These are phyloP conservation scores for Apostasia shenzhenica DNA, from an alignment of 106 monocot species.

Conservation along the genomic window DNA sequence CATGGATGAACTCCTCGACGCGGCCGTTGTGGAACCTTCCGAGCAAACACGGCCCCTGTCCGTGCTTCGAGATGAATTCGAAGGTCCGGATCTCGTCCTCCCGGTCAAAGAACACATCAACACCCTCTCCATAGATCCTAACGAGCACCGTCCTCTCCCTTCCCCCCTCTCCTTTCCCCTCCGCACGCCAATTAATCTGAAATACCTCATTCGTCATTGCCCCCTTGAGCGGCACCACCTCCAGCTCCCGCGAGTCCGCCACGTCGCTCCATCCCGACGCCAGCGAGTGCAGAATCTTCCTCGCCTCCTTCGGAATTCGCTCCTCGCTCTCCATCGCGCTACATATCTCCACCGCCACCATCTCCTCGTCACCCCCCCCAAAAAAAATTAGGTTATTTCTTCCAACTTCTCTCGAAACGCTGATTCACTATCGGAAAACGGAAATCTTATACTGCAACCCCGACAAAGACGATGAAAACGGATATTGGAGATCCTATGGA, in stretches of 20 bases:
- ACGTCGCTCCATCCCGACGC: conserved; percentile 74
- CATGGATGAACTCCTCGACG: conserved; percentile 98
- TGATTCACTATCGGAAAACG: too few species aligned
- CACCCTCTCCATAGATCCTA: conserved; percentile 86
- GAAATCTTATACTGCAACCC: too few species aligned
- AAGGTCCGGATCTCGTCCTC: conserved; percentile 67
- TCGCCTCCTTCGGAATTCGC: conserved; percentile 62
- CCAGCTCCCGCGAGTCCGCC: conserved; percentile 42
- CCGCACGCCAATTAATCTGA: conserved; percentile 55
- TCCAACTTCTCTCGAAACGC: too few species aligned
- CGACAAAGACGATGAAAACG: too few species aligned
- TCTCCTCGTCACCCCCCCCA: not conserved
- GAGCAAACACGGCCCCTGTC: conserved; percentile 81
- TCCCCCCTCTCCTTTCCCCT: not conserved
- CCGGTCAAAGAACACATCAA: conserved; percentile 74
- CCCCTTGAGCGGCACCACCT: conserved; percentile 69
- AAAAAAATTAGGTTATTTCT: too few species aligned
- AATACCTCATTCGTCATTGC: conserved; percentile 89
- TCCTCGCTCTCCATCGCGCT: conserved; percentile 4
- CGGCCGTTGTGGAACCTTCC: conserved; percentile 76
- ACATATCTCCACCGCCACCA: conserved; percentile 24
- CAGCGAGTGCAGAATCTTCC: conserved; percentile 42
- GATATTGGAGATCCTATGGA: too few species aligned
- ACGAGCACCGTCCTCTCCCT: conserved; percentile 47
- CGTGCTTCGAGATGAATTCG: conserved; percentile 73